phyloP scores from a whole-genome alignment of 805 yeast genomes.

The Yarrowia osloensis region DNA sequence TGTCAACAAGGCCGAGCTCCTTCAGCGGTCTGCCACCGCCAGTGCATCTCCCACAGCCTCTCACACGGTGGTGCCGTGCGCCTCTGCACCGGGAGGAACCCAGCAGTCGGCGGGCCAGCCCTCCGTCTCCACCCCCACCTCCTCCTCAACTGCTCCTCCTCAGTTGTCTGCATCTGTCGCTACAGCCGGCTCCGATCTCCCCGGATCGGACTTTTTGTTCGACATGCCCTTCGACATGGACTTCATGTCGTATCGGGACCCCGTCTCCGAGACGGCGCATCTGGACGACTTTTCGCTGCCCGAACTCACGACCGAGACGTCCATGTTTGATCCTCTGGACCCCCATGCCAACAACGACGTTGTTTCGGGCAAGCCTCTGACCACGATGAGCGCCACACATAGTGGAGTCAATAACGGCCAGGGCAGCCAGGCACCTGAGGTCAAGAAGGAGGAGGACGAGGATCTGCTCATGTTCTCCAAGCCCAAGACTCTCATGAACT shows the following conservation, averaged over 20 bases:
- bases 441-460: slow-evolving; percentile 22
- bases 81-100: neutral
- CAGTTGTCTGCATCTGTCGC: slow-evolving; percentile 10
- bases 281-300: slow-evolving; percentile 39
- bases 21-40: neutral
- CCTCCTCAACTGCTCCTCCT: neutral
- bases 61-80: neutral
- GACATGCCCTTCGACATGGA: slow-evolving; percentile 40
- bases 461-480: slow-evolving; percentile 9
- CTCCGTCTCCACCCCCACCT: neutral
- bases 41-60: neutral
- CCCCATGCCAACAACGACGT: slow-evolving; percentile 34
- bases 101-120: neutral
- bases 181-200: slow-evolving; percentile 5
- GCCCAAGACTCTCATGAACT: slow-evolving; percentile 50
- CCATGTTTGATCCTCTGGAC: slow-evolving; percentile 44
- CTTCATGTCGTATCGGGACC: slow-evolving; percentile 39
- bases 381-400: neutral
- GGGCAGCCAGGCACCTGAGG: neutral
- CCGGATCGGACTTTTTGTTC: slow-evolving; percentile 35
- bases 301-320: slow-evolving; percentile 42
- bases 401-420: slow-evolving; percentile 1
- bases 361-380: slow-evolving; percentile 14
- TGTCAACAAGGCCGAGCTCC: slow-evolving; percentile 23
- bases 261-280: slow-evolving; percentile 43